These are phyloP conservation scores for Teunomyces cretensis DNA, from an alignment of 805 yeast genomes.

Conservation along the genomic window DNA sequence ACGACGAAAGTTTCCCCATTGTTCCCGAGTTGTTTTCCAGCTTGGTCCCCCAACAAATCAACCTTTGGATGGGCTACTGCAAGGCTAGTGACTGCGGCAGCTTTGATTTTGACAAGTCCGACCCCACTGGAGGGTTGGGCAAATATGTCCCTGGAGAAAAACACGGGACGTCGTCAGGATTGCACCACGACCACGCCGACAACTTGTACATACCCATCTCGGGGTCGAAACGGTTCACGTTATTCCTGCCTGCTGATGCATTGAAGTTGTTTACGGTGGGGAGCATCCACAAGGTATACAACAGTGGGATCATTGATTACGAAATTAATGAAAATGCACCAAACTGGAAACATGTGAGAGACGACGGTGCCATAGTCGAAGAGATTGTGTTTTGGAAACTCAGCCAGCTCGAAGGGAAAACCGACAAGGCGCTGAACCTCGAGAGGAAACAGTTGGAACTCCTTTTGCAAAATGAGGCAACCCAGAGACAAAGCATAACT, in stretches of 20 bases:
- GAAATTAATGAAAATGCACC: constrained; percentile 53
- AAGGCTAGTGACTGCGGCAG: constrained; percentile 12
- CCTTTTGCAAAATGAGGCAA: constrained; percentile 10
- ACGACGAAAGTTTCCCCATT: constrained; percentile 34
- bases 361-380: constrained; percentile 59
- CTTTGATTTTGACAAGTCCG: constrained; percentile 11
- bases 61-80: constrained; percentile 67
- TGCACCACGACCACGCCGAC: constrained; percentile 82
- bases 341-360: constrained; percentile 59
- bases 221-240: constrained; percentile 66
- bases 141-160: constrained; percentile 50
- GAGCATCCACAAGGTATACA: constrained; percentile 47
- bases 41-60: constrained; percentile 67
- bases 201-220: constrained; percentile 61
- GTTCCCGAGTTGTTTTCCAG: constrained; percentile 40
- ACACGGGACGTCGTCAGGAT: constrained; percentile 62
- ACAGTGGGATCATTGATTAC: constrained; percentile 71
- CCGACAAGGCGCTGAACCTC: constrained; percentile 16
- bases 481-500: constrained; percentile 12
- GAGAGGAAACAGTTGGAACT: constrained; percentile 4
- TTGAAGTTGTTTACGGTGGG: constrained; percentile 64
- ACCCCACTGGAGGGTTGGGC: constrained; percentile 43
- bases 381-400: constrained; percentile 49
- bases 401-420: constrained; percentile 20
- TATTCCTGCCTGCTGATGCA: constrained; percentile 65